phyloP scores from a whole-genome alignment of 2,329 filamentous ascomycete genomes.

The Paecilomyces sp. region DNA sequence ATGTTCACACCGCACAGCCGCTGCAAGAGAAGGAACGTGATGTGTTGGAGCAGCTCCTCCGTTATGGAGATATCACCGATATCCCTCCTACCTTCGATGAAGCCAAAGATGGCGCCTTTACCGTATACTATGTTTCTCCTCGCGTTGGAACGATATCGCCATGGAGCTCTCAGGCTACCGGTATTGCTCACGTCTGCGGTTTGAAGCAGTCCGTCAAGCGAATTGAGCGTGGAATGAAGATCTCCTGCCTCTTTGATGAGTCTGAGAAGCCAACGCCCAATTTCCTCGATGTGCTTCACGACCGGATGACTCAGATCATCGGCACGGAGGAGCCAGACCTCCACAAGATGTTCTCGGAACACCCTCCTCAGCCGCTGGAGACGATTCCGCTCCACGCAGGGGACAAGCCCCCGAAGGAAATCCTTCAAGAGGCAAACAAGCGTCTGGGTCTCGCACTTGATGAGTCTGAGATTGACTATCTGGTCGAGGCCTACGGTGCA shows the following conservation, averaged over 20 bases:
- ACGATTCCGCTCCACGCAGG: constrained; percentile 67
- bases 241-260: constrained; percentile 57
- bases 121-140: constrained; percentile 67
- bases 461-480: constrained; percentile 81
- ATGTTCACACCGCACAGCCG: constrained; percentile 52
- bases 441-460: constrained; percentile 81
- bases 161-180: constrained; percentile 95
- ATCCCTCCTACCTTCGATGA: constrained; percentile 34
- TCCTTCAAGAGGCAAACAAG: constrained; percentile 76
- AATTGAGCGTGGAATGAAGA: constrained; percentile 77
- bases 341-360: constrained; percentile 70
- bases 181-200: constrained; percentile 86
- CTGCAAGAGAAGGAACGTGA: constrained; percentile 42
- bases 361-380: constrained; percentile 57
- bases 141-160: constrained; percentile 79
- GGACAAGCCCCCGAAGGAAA: constrained; percentile 58
- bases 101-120: constrained; percentile 44
- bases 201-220: constrained; percentile 64
- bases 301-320: constrained; percentile 92
- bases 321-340: constrained; percentile 61
- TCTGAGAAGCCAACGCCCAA: constrained; percentile 50
- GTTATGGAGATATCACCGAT: constrained; percentile 52
- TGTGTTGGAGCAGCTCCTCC: constrained; percentile 52
- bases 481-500: constrained; percentile 73
- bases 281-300: constrained; percentile 63